phyloP scores from a whole-genome alignment of 495 filamentous ascomycete genomes.

The Penicillium taxi region DNA sequence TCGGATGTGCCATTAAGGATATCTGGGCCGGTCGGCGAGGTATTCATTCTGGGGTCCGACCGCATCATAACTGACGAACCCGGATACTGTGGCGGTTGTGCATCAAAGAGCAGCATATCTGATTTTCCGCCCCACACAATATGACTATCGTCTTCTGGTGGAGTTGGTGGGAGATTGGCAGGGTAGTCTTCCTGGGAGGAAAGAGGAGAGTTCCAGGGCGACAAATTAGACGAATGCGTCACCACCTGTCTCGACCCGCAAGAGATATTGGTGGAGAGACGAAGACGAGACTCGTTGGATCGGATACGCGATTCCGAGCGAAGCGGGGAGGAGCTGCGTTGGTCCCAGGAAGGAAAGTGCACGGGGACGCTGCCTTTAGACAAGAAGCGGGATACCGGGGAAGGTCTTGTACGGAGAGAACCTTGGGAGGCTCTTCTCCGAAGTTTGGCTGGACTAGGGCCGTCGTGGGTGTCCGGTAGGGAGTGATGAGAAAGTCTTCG shows the following conservation, averaged over 20 bases:
- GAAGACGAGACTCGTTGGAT: constrained; percentile 34
- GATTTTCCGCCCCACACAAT: constrained; percentile 33
- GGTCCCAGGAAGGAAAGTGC: constrained; percentile 36
- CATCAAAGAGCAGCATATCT: constrained; percentile 29
- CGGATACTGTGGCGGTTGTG: constrained; percentile 21
- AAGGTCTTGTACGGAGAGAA: constrained; percentile 32
- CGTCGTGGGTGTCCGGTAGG: constrained; percentile 7
- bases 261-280: constrained; percentile 27
- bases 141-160: constrained; percentile 38
- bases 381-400: constrained; percentile 34
- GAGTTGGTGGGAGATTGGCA: constrained; percentile 32
- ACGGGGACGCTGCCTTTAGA: constrained; percentile 33
- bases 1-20: constrained; percentile 30
- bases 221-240: constrained; percentile 13
- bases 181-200: constrained; percentile 29
- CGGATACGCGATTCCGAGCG: constrained; percentile 25
- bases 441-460: constrained; percentile 22
- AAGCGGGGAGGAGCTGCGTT: constrained; percentile 23
- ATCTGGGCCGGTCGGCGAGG: constrained; percentile 20
- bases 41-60: constrained; percentile 30
- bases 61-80: constrained; percentile 34
- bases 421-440: constrained; percentile 38
- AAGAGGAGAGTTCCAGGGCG: constrained; percentile 23
- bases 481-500: constrained; percentile 14
- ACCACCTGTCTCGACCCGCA: constrained; percentile 32